A percentile compares a stretch with the other conserved stretches of the same genome.
phyloP scores from a whole-genome alignment of 2,329 filamentous ascomycete species.

The Microsporum canis region DNA sequence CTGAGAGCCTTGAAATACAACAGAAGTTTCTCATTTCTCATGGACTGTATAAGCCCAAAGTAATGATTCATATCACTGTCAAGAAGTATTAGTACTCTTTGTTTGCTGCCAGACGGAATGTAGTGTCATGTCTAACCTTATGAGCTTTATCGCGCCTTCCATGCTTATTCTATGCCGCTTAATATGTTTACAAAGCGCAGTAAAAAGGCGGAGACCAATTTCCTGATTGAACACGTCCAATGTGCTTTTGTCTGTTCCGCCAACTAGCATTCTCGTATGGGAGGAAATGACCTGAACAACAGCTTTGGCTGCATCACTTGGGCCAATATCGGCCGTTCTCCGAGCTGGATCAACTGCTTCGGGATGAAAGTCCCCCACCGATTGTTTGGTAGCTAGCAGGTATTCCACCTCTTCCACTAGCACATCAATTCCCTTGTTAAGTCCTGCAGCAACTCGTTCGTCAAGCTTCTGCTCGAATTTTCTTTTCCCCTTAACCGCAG shows the following conservation, averaged over 20 bases:
- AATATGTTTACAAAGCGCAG: constrained; percentile 87
- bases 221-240: constrained; percentile 98
- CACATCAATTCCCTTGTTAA: constrained; percentile 97
- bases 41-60: constrained; percentile 67
- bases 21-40: constrained; percentile 72
- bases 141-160: constrained; percentile 79
- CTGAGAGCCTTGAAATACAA: constrained; percentile 85
- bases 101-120: neutral
- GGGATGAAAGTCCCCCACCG: constrained; percentile 84
- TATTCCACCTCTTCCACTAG: constrained; percentile 98
- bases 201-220: constrained; percentile 84
- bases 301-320: constrained; percentile 64
- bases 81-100: neutral
- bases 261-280: constrained; percentile 85
- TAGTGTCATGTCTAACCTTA: constrained; percentile 41
- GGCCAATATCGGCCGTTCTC: constrained; percentile 41
- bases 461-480: constrained; percentile 98
- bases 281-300: constrained; percentile 77
- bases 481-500: constrained; percentile 89
- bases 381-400: constrained; percentile 76
- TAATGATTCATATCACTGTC: constrained; percentile 86
- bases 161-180: constrained; percentile 90
- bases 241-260: constrained; percentile 95
- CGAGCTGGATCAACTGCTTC: constrained; percentile 28
- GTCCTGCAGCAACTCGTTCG: constrained; percentile 83